Evolutionary conservation across 179 eudicot species (phyloP).

Genomic region (Actinidia chinensis): DNA sequence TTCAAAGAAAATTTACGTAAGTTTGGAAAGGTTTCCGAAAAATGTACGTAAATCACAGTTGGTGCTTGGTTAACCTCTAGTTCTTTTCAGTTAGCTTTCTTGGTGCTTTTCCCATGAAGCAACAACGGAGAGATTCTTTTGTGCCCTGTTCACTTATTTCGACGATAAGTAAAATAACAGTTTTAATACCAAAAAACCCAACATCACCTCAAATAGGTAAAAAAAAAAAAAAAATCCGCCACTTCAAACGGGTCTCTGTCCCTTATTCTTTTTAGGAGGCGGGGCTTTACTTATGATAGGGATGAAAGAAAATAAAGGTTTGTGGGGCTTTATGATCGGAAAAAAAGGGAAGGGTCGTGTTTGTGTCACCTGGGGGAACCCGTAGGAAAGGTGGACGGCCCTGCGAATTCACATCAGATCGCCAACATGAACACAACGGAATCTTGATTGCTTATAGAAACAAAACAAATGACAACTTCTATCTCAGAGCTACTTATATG

Average conservation of each 20-base stretch:
- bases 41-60: neutral
- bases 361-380: constrained; percentile 12
- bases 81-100: constrained; percentile 68
- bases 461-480: constrained; percentile 15
- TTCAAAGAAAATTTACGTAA: neutral
- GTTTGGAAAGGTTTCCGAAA: neutral
- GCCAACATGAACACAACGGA: constrained; percentile 22
- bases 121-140: constrained; percentile 64
- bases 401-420: constrained; percentile 13
- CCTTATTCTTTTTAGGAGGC: too few species aligned
- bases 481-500: constrained; percentile 8
- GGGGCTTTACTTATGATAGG: neutral
- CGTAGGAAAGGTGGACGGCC: neutral
- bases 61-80: constrained; percentile 51
- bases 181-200: neutral
- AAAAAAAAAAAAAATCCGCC: too few species aligned
- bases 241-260: too few species aligned
- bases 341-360: constrained; percentile 1
- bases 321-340: neutral
- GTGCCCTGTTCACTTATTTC: constrained; percentile 49
- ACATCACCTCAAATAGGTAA: too few species aligned
- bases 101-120: constrained; percentile 77
- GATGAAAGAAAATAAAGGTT: neutral
- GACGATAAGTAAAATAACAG: neutral
- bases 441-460: constrained; percentile 15